Evolutionary conservation across 2,329 filamentous ascomycete species (phyloP).

Genomic region (Exophiala sideris): DNA sequence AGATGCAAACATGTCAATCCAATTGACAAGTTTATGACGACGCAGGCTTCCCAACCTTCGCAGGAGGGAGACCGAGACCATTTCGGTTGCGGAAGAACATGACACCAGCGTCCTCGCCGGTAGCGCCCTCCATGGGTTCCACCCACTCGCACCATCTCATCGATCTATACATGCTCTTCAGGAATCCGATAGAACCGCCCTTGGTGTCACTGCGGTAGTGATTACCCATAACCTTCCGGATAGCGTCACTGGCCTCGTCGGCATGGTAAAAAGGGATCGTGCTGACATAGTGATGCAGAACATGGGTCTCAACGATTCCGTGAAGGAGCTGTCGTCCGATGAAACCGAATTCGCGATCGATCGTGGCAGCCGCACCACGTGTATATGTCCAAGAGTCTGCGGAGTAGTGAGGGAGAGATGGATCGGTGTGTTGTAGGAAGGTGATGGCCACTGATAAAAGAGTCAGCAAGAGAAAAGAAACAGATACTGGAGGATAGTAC

Average conservation of each 20-base stretch:
- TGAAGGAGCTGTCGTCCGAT: constrained; percentile 86
- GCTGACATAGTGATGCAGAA: constrained; percentile 95
- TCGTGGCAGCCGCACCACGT: constrained; percentile 89
- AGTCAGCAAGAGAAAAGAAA: background rate
- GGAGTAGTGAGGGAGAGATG: constrained; percentile 87
- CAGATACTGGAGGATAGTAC: constrained; percentile 36
- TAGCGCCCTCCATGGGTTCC: constrained; percentile 78
- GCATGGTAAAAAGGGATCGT: constrained; percentile 96
- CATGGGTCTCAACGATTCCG: constrained; percentile 96
- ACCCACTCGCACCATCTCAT: constrained; percentile 95
- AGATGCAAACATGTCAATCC: background rate
- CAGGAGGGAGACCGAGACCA: constrained; percentile 66
- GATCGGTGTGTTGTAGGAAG: constrained; percentile 95
- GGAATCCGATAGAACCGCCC: constrained; percentile 76
- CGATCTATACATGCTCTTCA: constrained; percentile 75
- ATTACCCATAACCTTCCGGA: constrained; percentile 89
- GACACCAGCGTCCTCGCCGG: constrained; percentile 77
- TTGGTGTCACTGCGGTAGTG: constrained; percentile 85
- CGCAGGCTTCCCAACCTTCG: constrained; percentile 8
- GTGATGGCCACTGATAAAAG: constrained; percentile 76
- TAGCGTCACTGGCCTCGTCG: constrained; percentile 89
- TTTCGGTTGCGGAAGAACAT: constrained; percentile 96
- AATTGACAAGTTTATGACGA: constrained; percentile 2
- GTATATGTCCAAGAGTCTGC: constrained; percentile 86
- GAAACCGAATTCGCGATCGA: constrained; percentile 96